These are phyloP conservation scores for Nephelium lappaceum DNA, from an alignment of 345 rosid species.

Conservation along the genomic window DNA sequence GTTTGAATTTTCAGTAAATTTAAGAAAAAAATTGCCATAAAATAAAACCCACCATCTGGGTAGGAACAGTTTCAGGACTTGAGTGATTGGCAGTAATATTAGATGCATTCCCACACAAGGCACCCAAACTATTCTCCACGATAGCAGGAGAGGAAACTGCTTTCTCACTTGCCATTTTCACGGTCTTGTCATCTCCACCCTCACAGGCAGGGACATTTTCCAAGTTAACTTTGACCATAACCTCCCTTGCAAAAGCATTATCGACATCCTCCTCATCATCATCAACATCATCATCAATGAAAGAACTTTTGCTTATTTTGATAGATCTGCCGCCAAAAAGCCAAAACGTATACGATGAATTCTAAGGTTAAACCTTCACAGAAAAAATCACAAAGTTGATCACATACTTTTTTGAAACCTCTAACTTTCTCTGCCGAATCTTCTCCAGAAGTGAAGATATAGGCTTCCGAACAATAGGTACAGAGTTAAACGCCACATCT, in stretches of 20 bases:
- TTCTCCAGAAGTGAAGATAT: conserved; percentile 84
- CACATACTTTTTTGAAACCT: conserved; percentile 69
- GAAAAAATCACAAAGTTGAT: conserved; percentile 7
- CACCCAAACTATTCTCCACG: conserved; percentile 25
- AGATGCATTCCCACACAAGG: conserved; percentile 27
- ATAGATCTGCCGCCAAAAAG: conserved; percentile 41
- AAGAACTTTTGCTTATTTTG: conserved; percentile 31
- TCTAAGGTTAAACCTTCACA: background rate
- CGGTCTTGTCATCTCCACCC: conserved; percentile 18
- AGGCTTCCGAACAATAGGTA: conserved; percentile 65
- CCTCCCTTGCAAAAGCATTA: conserved; percentile 22
- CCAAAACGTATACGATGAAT: background rate
- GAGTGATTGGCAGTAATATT: conserved; percentile 31
- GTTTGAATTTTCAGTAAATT: background rate
- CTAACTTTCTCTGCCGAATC: conserved; percentile 77
- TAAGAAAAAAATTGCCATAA: background rate
- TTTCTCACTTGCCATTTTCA: conserved; percentile 25
- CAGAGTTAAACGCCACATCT: conserved; percentile 76
- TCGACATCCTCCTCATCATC: background rate
- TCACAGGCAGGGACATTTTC: conserved; percentile 31
- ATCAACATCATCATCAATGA: conserved; percentile 9
- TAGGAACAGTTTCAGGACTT: conserved; percentile 29
- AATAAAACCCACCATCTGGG: conserved; percentile 32
- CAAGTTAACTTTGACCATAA: conserved; percentile 28
- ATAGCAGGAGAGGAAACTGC: conserved; percentile 19